Base-by-base conservation (phyloP, 129 eudicot species). In the Dittrichia graveolens region DNA sequence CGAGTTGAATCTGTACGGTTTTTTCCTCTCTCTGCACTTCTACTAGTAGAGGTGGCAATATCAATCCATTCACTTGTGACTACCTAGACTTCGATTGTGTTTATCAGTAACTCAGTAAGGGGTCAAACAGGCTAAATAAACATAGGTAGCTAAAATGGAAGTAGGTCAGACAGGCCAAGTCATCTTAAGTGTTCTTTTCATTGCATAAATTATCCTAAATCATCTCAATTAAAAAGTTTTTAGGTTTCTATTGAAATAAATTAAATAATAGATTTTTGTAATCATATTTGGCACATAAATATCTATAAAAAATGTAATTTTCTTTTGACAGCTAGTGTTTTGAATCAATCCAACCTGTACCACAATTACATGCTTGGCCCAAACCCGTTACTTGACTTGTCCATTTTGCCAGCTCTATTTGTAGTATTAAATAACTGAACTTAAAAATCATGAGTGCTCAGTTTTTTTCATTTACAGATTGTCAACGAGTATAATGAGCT, bases 401-500 rank as follows among this genome's bases (percentile, higher is more conserved):
- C 66, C 47, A 61, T 37, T 38, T 61, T 38, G 45, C 31, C 66
- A 39, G 2, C 66, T 7, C 39, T 39, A 14, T 0, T 35, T 59
- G 46, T 41, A 14, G 2, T 8, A 13, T 39, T 39, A 24, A 68
- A 31, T 14, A 37, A 24, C 14, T 40, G 65, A 4, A 42, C 34
- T 48, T 53, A 35, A 14, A 52, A 39, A 15, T 63, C 63, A 69
- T 6, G 42, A 65, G 55, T 24, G 35, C 34, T 72, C 38, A 18
- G 54, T 63, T 24, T 81, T 41, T 73, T 14, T 35, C 14, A 40
- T 55, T 19, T 73, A 37, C 93, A 94, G 98, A 94, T 90, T 48
- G 85, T 78, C 35, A 94, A 72, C 9, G 99, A 94, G 93, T 94
- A 94, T 80, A 85, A 94, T 44, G 97, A 94, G 79, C 93, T 94